Evolutionary conservation across 1,284 basidiomycete species (phyloP).

Genomic region (Papiliotrema terrestris): DNA sequence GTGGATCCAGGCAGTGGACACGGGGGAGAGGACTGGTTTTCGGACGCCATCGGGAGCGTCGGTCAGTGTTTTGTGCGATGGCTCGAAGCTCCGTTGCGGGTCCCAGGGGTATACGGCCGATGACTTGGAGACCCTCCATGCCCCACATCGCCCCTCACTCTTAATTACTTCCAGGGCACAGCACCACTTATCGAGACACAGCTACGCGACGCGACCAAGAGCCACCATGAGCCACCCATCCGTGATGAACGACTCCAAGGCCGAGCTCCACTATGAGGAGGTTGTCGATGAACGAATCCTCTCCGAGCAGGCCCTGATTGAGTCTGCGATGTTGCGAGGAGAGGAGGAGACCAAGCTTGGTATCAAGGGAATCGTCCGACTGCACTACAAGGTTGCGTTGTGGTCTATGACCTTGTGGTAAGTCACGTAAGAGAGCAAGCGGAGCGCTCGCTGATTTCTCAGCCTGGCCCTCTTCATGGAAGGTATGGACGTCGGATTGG

Average conservation of each 20-base stretch:
- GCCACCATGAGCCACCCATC: neutral
- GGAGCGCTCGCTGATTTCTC: neutral
- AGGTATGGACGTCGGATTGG: constrained; percentile 36
- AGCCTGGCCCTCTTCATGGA: constrained; percentile 50
- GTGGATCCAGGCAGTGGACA: neutral
- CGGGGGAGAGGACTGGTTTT: neutral
- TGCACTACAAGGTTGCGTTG: neutral
- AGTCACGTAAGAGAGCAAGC: neutral
- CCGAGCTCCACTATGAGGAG: neutral
- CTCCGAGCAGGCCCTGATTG: neutral
- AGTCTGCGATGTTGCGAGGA: neutral
- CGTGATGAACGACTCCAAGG: neutral
- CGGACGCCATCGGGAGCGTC: neutral
- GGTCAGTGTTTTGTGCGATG: too few relatives aligned
- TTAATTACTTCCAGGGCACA: neutral
- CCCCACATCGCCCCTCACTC: neutral
- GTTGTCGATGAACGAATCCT: neutral
- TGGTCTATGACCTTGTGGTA: constrained; percentile 1
- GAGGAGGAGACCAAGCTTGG: constrained; percentile 4
- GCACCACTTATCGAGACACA: neutral
- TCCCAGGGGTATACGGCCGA: neutral
- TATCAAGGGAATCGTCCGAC: neutral
- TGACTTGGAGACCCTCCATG: neutral
- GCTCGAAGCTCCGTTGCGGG: too few relatives aligned
- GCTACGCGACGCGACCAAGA: neutral